Conservation (phyloP, 495 filamentous ascomycete genomes). For the Terfezia claveryi region DNA sequence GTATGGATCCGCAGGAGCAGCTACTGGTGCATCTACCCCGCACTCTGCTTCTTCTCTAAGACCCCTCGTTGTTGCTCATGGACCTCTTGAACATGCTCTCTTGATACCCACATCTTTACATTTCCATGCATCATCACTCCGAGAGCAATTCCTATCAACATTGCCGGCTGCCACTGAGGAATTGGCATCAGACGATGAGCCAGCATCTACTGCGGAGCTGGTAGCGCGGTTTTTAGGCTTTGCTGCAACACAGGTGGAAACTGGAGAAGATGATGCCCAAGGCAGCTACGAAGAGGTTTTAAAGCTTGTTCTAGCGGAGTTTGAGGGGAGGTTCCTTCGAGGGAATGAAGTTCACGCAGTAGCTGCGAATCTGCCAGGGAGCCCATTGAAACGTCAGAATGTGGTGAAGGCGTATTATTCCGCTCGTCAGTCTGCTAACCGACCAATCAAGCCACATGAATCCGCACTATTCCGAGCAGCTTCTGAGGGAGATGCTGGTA, state of each 20-base stretch:
- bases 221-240: conserved; percentile 82
- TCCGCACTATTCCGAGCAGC: conserved; percentile 83
- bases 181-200: conserved; percentile 91
- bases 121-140: conserved; percentile 83
- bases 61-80: conserved; percentile 71
- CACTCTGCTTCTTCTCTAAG: conserved; percentile 71
- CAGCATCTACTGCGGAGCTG: conserved; percentile 74
- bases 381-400: conserved; percentile 65
- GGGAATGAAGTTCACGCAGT: conserved; percentile 93
- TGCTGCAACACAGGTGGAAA: conserved; percentile 63
- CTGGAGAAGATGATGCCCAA: conserved; percentile 72
- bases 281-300: conserved; percentile 71
- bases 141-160: conserved; percentile 62
- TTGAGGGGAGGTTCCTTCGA: conserved; percentile 79
- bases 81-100: conserved; percentile 84
- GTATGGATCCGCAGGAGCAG: conserved; percentile 61
- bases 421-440: conserved; percentile 58
- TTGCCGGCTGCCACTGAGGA: conserved; percentile 85
- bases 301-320: conserved; percentile 75
- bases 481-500: conserved; percentile 47
- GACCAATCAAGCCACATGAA: conserved; percentile 68
- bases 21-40: conserved; percentile 87
- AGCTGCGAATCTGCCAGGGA: conserved; percentile 64
- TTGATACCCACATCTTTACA: conserved; percentile 83
- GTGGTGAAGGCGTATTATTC: conserved; percentile 78